These are phyloP conservation scores for Cordyceps pruinosa DNA, from an alignment of 2,329 filamentous ascomycete genomes.

Conservation along the genomic window DNA sequence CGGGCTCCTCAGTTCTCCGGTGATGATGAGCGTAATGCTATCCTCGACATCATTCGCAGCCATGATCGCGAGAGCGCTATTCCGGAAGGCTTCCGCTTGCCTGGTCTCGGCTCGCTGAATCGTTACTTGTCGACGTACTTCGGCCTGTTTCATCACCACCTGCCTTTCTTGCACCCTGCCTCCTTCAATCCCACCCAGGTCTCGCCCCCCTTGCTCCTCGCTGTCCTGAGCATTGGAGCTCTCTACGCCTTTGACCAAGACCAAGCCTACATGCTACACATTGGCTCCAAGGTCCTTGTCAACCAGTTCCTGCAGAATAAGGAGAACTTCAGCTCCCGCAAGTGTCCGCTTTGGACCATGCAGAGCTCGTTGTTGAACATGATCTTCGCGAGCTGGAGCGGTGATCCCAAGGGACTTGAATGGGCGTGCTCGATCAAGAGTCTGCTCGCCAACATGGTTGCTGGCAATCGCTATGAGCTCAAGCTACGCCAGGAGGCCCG, in stretches of 20 bases:
- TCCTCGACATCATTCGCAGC: slow-evolving; percentile 78
- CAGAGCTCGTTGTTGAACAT: slow-evolving; percentile 95
- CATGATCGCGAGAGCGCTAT: slow-evolving; percentile 77
- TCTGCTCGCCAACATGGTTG: slow-evolving; percentile 96
- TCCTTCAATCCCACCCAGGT: slow-evolving; percentile 78
- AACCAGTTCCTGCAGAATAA: slow-evolving; percentile 97
- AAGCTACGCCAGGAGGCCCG: slow-evolving; percentile 89
- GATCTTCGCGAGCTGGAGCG: slow-evolving; percentile 99
- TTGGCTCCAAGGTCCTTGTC: slow-evolving; percentile 93
- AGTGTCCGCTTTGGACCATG: slow-evolving; percentile 97
- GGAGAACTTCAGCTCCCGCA: slow-evolving; percentile 96
- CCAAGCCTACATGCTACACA: slow-evolving; percentile 93
- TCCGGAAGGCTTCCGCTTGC: slow-evolving; percentile 83
- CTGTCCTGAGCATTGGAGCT: slow-evolving; percentile 89
- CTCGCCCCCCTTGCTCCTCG: slow-evolving; percentile 76
- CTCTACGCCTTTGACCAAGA: slow-evolving; percentile 96
- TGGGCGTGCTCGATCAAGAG: slow-evolving; percentile 99
- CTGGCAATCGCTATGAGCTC: slow-evolving; percentile 91
- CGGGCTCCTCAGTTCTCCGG: slow-evolving; percentile 72
- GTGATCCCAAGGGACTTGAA: slow-evolving; percentile 92
- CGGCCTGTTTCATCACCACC: slow-evolving; percentile 90
- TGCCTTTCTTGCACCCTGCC: slow-evolving; percentile 89
- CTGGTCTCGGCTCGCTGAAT: slow-evolving; percentile 73
- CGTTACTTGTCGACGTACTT: slow-evolving; percentile 94
- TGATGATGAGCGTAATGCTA: slow-evolving; percentile 78